Evolutionary conservation across 2,329 filamentous ascomycete species (phyloP), one percentile per base, ranked within the genome.

Genomic region (Rhynchosporium secalis): DNA sequence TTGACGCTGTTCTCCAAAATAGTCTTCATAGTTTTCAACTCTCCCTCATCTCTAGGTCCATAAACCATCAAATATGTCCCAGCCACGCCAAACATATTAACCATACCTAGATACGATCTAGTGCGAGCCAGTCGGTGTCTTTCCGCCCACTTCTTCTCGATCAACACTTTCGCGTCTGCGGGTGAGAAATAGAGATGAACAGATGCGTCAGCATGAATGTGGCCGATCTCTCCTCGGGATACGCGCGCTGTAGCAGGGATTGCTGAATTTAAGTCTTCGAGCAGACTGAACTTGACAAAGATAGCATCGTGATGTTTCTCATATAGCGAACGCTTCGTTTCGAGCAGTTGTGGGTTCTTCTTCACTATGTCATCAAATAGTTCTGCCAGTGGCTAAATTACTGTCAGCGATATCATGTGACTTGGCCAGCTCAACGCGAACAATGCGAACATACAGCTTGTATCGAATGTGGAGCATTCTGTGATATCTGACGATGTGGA

Each of bases 31-130:
- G 43, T 36, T 9, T 58, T 31, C 43, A 58, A 15, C 31, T 58
- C 55, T 4, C 31, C 43, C 13, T 58, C 55, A 29, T 58, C 55
- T 28, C 55, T 48, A 2, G 55, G 55, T 8, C 55, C 55, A 40
- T 58, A 58, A n/a, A 58, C 40, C 55, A 58, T 58, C 20, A 58
- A 36, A 33, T 58, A 58, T 26, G 55, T 58, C 7, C 55, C 55
- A 8, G 41, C 55, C 3, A 58, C 55, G 2, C 15, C 15, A 28
- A 40, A 38, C 29, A 58, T 46, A 38, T 58, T 47, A 4, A 58
- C 20, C 12, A 28, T 40, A 2, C 55, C 55, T 3, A 58, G 45
- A 26, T 36, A 58, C 13, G 41, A 31, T n/a, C 47, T 58, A n/a
- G 43, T 58, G 3, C 41, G 43, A 13, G 55, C 55, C 43, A 58